These are phyloP conservation scores for Aspergillus luchuensis DNA, from an alignment of 2,329 filamentous ascomycete genomes.

Conservation along the genomic window DNA sequence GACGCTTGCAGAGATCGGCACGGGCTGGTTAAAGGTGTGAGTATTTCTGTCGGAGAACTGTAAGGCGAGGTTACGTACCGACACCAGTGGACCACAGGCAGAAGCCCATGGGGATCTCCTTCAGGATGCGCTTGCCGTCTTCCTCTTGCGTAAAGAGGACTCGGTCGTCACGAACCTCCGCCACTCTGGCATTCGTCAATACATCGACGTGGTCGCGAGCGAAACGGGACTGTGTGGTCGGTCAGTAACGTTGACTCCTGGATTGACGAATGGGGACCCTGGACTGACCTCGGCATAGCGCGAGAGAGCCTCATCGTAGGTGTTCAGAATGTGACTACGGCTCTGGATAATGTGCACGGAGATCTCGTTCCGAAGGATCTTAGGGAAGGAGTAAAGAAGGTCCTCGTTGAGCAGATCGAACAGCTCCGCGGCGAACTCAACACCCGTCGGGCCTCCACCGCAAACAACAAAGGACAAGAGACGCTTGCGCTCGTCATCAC, in stretches of 20 bases:
- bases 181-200: slow-evolving; percentile 88
- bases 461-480: slow-evolving; percentile 94
- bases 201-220: slow-evolving; percentile 88
- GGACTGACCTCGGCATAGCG: slow-evolving; percentile 73
- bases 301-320: slow-evolving; percentile 92
- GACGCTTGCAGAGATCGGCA: slow-evolving; percentile 72
- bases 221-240: slow-evolving; percentile 64
- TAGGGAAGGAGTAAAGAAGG: slow-evolving; percentile 77
- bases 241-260: neutral
- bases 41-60: neutral
- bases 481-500: slow-evolving; percentile 81
- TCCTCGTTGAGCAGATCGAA: slow-evolving; percentile 98
- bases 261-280: neutral
- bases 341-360: slow-evolving; percentile 97
- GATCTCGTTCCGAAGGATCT: slow-evolving; percentile 91
- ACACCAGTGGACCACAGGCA: slow-evolving; percentile 98
- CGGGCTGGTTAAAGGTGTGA: slow-evolving; percentile 55
- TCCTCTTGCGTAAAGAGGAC: slow-evolving; percentile 89
- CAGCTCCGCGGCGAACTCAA: slow-evolving; percentile 95
- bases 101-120: slow-evolving; percentile 94
- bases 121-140: slow-evolving; percentile 73
- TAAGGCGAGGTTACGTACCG: slow-evolving; percentile 37
- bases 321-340: slow-evolving; percentile 92
- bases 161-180: slow-evolving; percentile 79
- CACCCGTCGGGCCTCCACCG: slow-evolving; percentile 92